Evolutionary conservation across 1,139 yeast genomes (phyloP).

Genomic region (Zygosaccharomyces pseudobailii): DNA sequence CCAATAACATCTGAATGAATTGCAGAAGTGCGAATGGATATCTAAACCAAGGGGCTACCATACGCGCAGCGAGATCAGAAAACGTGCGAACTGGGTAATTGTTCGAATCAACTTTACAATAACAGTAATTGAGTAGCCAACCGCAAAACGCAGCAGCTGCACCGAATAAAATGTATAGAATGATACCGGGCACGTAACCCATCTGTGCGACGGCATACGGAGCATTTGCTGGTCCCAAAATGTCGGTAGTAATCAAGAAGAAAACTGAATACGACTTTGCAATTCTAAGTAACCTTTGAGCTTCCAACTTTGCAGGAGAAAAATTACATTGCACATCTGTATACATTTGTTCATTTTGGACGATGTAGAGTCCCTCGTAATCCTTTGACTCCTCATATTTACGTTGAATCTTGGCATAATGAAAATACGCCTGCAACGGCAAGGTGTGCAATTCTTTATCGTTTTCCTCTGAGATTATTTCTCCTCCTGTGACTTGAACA

Average conservation of each 20-base stretch:
- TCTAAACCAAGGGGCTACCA: constrained; percentile 29
- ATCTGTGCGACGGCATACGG: constrained; percentile 42
- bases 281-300: constrained; percentile 11
- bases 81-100: constrained; percentile 41
- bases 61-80: constrained; percentile 40
- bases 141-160: constrained; percentile 41
- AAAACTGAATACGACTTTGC: constrained; percentile 36
- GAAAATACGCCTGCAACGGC: constrained; percentile 12
- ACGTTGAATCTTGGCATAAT: constrained; percentile 14
- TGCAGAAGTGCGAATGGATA: constrained; percentile 31
- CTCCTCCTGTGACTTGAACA: too few relatives aligned
- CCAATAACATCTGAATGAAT: constrained; percentile 39
- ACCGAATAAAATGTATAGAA: constrained; percentile 40
- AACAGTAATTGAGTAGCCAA: constrained; percentile 33
- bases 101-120: constrained; percentile 37
- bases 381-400: constrained; percentile 10
- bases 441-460: constrained; percentile 1
- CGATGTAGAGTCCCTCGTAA: constrained; percentile 12
- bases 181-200: constrained; percentile 43
- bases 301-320: constrained; percentile 9
- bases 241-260: constrained; percentile 44
- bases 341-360: constrained; percentile 12
- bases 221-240: constrained; percentile 43
- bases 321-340: constrained; percentile 13
- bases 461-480: too few relatives aligned